Evolutionary conservation across 352 stramenopile genomes (phyloP), one percentile per base, ranked within the genome.

Genomic region (Lagenidium giganteum): DNA sequence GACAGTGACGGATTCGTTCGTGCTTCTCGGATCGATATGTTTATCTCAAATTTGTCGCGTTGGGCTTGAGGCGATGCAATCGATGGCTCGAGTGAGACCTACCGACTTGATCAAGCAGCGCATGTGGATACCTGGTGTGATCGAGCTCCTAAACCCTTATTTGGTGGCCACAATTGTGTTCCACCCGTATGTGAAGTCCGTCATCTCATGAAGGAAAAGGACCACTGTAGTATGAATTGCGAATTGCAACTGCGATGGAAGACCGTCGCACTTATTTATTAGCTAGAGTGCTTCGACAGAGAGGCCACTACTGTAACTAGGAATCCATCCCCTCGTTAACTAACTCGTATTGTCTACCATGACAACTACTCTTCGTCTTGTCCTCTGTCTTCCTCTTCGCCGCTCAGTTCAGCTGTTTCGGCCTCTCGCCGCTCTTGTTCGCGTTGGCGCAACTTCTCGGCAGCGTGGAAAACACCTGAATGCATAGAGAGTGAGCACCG

Each of bases 391-490:
- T 55, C 34, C 33, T 30, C 46, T 31, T 48, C 26, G 2, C 42
- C 44, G 4, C 44, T n/a, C 25, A 21, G 21, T 32, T 51, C 32
- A 22, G 30, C 23, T 27, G 35, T n/a, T 22, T 52, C 23, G 1
- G 17, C 17, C 27, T 40, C 39, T 5, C 30, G 39, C 12, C 37
- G 51, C 20, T 59, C 42, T 36, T 59, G 54, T 34, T 64, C 59
- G 16, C 44, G 29, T 8, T 63, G 24, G 7, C 47, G 50, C 7
- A 91, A 56, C 43, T 87, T 87, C 17, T 64, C 70, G 14, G 79
- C 70, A 29, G 78, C 57, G 47, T 95, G 90, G 34, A 95, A 90
- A 5, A 92, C 51, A 35, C 49, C 42, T 49, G 11, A 39, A 24
- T 3, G 11, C 20, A 26, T 22, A 42, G 17, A 4, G 8, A 21